Conservation (phyloP, 2,329 filamentous ascomycete genomes). For the Herpotrichia juniperi region DNA sequence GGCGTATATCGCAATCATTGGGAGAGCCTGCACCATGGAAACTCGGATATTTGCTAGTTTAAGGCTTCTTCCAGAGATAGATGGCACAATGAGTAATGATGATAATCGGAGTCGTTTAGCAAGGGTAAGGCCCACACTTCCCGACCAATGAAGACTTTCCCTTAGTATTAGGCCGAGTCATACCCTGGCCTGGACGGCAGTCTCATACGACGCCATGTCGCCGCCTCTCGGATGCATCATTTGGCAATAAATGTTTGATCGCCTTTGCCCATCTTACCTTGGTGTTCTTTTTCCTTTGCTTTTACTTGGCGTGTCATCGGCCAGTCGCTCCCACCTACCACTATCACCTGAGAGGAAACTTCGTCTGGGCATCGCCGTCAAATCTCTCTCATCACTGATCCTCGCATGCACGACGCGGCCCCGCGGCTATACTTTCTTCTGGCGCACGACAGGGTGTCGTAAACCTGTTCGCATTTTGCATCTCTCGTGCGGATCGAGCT, state of each 20-base stretch:
- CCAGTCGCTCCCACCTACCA: too few species aligned
- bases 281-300: not conserved
- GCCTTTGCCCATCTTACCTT: not conserved
- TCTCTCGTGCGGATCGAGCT: not conserved
- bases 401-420: too few species aligned
- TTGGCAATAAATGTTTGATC: slow-evolving; percentile 1
- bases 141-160: slow-evolving; percentile 26
- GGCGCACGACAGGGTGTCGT: not conserved
- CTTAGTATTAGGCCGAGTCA: slow-evolving; percentile 37
- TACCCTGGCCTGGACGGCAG: slow-evolving; percentile 5
- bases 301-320: not conserved
- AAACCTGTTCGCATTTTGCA: not conserved
- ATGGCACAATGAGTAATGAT: slow-evolving; percentile 27
- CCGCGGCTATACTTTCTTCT: too few species aligned
- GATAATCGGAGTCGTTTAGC: not conserved
- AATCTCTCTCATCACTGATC: too few species aligned
- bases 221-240: slow-evolving; percentile 1
- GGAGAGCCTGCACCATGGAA: not conserved
- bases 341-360: too few species aligned
- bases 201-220: not conserved
- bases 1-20: not conserved
- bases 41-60: slow-evolving; percentile 1
- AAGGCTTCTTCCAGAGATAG: slow-evolving; percentile 21
- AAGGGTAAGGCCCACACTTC: not conserved
- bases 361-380: too few species aligned